phyloP scores from a whole-genome alignment of 2,329 filamentous ascomycete genomes.

The Fusarium sp. region DNA sequence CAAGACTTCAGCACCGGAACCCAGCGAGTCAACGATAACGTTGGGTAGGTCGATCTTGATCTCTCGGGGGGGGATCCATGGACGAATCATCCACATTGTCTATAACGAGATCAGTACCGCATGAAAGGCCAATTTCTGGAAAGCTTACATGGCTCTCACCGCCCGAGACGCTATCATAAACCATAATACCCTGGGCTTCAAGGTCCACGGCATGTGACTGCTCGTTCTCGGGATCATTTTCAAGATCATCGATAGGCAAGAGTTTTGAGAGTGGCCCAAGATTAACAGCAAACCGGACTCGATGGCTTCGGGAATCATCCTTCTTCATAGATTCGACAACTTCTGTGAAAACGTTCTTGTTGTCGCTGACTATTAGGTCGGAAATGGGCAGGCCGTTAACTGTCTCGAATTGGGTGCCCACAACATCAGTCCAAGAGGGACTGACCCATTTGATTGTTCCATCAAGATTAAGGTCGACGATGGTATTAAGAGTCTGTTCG shows the following conservation, averaged over 20 bases:
- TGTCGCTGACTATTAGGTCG: conserved; percentile 82
- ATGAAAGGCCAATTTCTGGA: not conserved
- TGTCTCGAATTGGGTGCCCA: conserved; percentile 80
- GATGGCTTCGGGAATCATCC: conserved; percentile 92
- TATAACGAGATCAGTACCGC: conserved; percentile 57
- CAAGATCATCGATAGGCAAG: conserved; percentile 59
- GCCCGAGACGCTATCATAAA: conserved; percentile 89
- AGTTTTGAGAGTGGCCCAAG: conserved; percentile 78
- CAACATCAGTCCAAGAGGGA: conserved; percentile 93
- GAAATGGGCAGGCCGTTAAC: conserved; percentile 83
- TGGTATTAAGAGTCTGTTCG: conserved; percentile 95
- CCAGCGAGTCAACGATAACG: conserved; percentile 91
- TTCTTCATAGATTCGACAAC: conserved; percentile 90
- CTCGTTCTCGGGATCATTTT: conserved; percentile 56
- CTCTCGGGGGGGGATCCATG: conserved; percentile 87
- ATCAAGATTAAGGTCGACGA: conserved; percentile 92
- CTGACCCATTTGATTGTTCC: conserved; percentile 96
- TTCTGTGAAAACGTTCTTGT: conserved; percentile 84
- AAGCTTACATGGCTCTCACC: conserved; percentile 88
- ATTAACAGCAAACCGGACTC: conserved; percentile 82
- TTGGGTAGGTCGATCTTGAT: conserved; percentile 95
- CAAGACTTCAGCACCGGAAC: conserved; percentile 93
- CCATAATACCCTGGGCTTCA: conserved; percentile 98
- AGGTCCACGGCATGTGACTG: conserved; percentile 73
- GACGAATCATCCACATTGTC: conserved; percentile 99